A percentile compares a stretch with the other conserved stretches of the same genome.
phyloP scores from a whole-genome alignment of 2,329 filamentous ascomycete genomes.

The Exophiala viscosa region DNA sequence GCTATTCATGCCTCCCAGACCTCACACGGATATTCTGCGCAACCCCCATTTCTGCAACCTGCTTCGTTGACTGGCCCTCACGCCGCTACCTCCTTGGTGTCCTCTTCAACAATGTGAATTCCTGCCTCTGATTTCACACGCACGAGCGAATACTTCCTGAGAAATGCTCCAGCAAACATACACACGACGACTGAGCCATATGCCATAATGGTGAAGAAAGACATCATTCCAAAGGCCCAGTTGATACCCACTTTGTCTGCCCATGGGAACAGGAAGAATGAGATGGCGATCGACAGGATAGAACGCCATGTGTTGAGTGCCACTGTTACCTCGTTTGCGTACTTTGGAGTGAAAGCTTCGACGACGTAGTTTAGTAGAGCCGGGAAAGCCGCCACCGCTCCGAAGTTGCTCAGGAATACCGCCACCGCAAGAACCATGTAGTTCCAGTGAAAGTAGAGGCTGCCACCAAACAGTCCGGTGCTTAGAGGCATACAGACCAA shows the following conservation, averaged over 20 bases:
- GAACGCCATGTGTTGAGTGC: constrained; percentile 4
- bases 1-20: no score
- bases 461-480: constrained; percentile 33
- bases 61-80: no score
- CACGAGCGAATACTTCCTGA: not conserved
- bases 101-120: not conserved
- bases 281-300: not conserved
- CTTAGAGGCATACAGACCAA: constrained; percentile 33
- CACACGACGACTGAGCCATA: not conserved
- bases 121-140: not conserved
- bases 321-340: constrained; percentile 1
- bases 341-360: constrained; percentile 5
- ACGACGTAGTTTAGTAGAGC: constrained; percentile 6
- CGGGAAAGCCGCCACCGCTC: not conserved
- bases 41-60: no score
- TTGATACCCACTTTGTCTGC: constrained; percentile 7
- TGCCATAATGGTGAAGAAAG: constrained; percentile 2
- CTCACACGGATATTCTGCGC: no score
- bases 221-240: constrained; percentile 14
- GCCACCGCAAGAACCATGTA: constrained; percentile 10
- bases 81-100: no score
- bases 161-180: not conserved
- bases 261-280: constrained; percentile 9
- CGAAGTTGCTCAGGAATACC: constrained; percentile 8
- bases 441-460: constrained; percentile 9